phyloP scores from a whole-genome alignment of 768 basidiomycete genomes.

The Lyophyllum atratum region DNA sequence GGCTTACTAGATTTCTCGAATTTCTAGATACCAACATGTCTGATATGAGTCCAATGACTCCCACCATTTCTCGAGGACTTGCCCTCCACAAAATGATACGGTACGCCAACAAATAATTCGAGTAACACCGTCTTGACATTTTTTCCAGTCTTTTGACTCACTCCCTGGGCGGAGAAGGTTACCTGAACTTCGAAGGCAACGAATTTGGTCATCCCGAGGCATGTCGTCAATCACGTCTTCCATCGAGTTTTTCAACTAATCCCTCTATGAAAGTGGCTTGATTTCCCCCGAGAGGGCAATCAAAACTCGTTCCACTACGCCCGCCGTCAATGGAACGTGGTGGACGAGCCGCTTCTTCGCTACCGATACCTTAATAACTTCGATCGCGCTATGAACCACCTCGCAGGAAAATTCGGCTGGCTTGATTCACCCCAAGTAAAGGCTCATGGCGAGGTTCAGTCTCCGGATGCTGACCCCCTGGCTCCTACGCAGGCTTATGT shows the following conservation, averaged over 20 bases:
- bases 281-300: conserved; percentile 97
- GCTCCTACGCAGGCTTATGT: conserved; percentile 69
- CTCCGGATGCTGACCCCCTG: not conserved
- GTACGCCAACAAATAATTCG: conserved; percentile 35
- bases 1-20: conserved; percentile 2
- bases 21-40: conserved; percentile 90
- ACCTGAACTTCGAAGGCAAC: conserved; percentile 97
- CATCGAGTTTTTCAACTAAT: conserved; percentile 1
- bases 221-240: conserved; percentile 14
- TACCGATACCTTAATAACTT: conserved; percentile 95
- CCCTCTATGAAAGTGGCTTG: conserved; percentile 77
- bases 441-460: not conserved
- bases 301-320: conserved; percentile 96
- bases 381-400: conserved; percentile 87
- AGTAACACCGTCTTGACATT: not conserved
- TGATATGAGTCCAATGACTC: conserved; percentile 78
- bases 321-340: conserved; percentile 94
- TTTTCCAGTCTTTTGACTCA: conserved; percentile 77
- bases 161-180: conserved; percentile 94
- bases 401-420: conserved; percentile 85
- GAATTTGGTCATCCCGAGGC: conserved; percentile 99
- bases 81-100: conserved; percentile 98
- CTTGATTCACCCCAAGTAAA: conserved; percentile 74
- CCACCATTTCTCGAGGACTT: conserved; percentile 84
- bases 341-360: conserved; percentile 83